These are phyloP conservation scores for Strobilomyces confusus DNA, from an alignment of 768 basidiomycete genomes.

Conservation along the genomic window DNA sequence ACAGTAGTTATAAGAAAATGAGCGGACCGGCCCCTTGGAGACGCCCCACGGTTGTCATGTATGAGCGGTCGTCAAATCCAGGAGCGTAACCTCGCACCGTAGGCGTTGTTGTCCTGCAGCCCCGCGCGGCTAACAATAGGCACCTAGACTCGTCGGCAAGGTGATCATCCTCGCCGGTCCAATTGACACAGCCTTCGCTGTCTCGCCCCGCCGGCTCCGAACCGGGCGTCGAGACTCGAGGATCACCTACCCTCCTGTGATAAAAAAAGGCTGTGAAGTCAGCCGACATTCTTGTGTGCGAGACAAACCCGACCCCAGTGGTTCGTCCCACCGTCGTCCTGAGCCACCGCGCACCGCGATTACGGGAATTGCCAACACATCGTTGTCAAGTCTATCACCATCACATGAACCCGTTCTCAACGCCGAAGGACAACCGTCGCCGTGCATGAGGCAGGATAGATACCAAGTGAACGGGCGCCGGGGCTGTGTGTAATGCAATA, in stretches of 20 bases:
- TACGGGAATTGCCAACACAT: slow-evolving; percentile 11
- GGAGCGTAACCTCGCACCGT: slow-evolving; percentile 21
- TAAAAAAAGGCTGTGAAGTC: slow-evolving; percentile 1
- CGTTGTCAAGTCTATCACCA: slow-evolving; percentile 13
- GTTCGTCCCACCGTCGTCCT: slow-evolving; percentile 5
- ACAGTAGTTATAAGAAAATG: slow-evolving; percentile 26
- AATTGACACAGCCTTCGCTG: slow-evolving; percentile 19
- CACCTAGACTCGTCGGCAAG: slow-evolving; percentile 60
- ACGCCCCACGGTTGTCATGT: slow-evolving; percentile 37
- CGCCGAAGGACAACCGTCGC: neutral
- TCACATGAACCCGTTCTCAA: neutral
- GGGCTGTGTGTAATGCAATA: slow-evolving; percentile 11
- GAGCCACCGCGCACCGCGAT: slow-evolving; percentile 14
- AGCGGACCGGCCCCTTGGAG: slow-evolving; percentile 26
- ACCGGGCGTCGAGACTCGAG: slow-evolving; percentile 3
- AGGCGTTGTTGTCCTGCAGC: slow-evolving; percentile 24
- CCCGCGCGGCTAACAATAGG: slow-evolving; percentile 37
- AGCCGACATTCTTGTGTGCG: neutral
- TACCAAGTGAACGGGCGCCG: no score
- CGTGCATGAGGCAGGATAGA: neutral
- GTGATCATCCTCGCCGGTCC: slow-evolving; percentile 34
- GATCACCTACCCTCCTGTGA: neutral
- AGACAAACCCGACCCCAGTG: neutral
- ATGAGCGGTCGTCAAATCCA: slow-evolving; percentile 31
- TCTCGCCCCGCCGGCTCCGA: slow-evolving; percentile 18